phyloP scores from a whole-genome alignment of 495 filamentous ascomycete species.

The Jackrogersella multiformis region DNA sequence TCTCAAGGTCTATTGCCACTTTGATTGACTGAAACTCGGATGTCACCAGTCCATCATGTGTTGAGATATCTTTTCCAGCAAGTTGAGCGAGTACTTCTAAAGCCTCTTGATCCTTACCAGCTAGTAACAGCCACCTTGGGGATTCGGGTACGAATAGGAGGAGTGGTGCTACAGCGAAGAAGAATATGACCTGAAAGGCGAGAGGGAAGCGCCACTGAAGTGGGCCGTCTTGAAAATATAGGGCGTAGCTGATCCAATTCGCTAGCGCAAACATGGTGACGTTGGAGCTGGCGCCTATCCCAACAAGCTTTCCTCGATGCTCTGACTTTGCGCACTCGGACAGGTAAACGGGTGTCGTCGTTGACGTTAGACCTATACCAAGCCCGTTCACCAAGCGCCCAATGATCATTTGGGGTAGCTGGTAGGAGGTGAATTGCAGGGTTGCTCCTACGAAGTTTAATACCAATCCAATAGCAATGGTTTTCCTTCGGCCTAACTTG shows the following conservation, averaged over 20 bases:
- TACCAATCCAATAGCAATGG: constrained; percentile 66
- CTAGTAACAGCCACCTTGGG: constrained; percentile 47
- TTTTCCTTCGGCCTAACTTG: constrained; percentile 62
- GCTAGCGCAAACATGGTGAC: constrained; percentile 42
- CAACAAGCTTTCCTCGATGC: constrained; percentile 56
- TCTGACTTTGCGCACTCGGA: constrained; percentile 63
- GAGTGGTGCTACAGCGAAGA: constrained; percentile 50
- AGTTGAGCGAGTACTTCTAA: constrained; percentile 48
- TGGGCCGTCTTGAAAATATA: constrained; percentile 46
- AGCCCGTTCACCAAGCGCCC: constrained; percentile 72
- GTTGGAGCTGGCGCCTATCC: constrained; percentile 40
- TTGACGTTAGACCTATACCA: constrained; percentile 69
- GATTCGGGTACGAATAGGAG: constrained; percentile 50
- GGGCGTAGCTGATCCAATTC: constrained; percentile 54
- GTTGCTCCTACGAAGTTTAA: constrained; percentile 65
- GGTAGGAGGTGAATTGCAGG: constrained; percentile 45
- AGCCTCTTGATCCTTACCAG: constrained; percentile 42
- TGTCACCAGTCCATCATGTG: constrained; percentile 27
- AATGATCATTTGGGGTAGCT: constrained; percentile 66
- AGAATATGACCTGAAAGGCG: constrained; percentile 58
- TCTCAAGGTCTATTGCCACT: constrained; percentile 43
- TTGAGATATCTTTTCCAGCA: constrained; percentile 39
- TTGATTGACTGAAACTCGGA: constrained; percentile 44
- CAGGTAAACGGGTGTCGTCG: constrained; percentile 68
- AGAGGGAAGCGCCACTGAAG: constrained; percentile 64